Conservation (phyloP, 1,139 yeast species). For the Yamadazyma pseudoaaseri region DNA sequence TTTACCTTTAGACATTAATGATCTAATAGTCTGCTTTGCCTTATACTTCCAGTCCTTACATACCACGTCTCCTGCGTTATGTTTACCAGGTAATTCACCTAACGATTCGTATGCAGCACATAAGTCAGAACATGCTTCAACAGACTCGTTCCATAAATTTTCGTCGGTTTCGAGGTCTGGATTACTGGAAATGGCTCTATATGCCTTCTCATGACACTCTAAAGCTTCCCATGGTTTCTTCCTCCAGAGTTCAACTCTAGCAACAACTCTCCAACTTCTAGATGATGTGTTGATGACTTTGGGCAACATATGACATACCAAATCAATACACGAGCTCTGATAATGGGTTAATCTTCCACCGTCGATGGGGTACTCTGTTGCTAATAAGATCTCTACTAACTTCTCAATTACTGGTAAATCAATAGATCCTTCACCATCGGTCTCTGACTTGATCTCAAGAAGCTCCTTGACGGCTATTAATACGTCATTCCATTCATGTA, state of each 20-base stretch:
- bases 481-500: conserved; percentile 86
- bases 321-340: conserved; percentile 67
- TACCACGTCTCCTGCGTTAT: conserved; percentile 79
- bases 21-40: conserved; percentile 68
- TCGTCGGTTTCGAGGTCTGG: conserved; percentile 68
- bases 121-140: conserved; percentile 75
- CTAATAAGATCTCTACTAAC: conserved; percentile 62
- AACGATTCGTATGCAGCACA: conserved; percentile 85
- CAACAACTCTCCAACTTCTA: conserved; percentile 79
- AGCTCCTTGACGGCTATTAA: conserved; percentile 67
- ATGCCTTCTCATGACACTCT: conserved; percentile 85
- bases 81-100: conserved; percentile 85
- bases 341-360: conserved; percentile 48
- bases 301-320: conserved; percentile 67
- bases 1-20: conserved; percentile 78
- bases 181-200: conserved; percentile 63
- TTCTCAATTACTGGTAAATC: conserved; percentile 78
- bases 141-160: conserved; percentile 72
- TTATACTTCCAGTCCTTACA: conserved; percentile 93
- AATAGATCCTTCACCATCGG: conserved; percentile 63
- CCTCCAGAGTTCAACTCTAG: conserved; percentile 87
- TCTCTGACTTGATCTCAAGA: conserved; percentile 45
- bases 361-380: conserved; percentile 49
- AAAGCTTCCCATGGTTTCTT: conserved; percentile 83
- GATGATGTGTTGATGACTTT: conserved; percentile 67